These are phyloP conservation scores for Mucor ambiguus DNA, from an alignment of 371 early-diverging fungal genomes.

Conservation along the genomic window DNA sequence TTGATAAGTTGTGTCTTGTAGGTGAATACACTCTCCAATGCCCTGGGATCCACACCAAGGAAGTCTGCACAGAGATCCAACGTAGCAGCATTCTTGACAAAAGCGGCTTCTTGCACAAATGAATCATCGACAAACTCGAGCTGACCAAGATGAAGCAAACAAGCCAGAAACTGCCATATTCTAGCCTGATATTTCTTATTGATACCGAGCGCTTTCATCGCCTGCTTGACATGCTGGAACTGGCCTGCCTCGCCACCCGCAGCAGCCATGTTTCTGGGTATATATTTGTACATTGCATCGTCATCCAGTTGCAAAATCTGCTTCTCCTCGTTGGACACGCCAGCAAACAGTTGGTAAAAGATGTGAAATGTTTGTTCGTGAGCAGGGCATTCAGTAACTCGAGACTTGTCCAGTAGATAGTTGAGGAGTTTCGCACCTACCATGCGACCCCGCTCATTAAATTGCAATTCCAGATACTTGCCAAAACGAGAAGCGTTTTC, in stretches of 20 bases:
- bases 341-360: slow-evolving; percentile 83
- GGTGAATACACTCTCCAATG: slow-evolving; percentile 81
- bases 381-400: slow-evolving; percentile 59
- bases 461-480: slow-evolving; percentile 90
- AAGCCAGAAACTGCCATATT: slow-evolving; percentile 81
- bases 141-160: slow-evolving; percentile 86
- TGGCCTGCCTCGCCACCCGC: slow-evolving; percentile 33
- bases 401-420: slow-evolving; percentile 88
- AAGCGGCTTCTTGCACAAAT: slow-evolving; percentile 67
- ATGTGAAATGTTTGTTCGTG: slow-evolving; percentile 92
- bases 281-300: slow-evolving; percentile 32
- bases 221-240: slow-evolving; percentile 60
- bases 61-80: slow-evolving; percentile 84
- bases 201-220: slow-evolving; percentile 81
- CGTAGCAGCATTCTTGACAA: slow-evolving; percentile 68
- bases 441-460: slow-evolving; percentile 86
- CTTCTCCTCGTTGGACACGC: slow-evolving; percentile 44
- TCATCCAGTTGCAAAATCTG: slow-evolving; percentile 36
- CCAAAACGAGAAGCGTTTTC: slow-evolving; percentile 91
- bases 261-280: slow-evolving; percentile 31
- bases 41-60: slow-evolving; percentile 80
- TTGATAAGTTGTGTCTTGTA: slow-evolving; percentile 80
- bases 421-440: slow-evolving; percentile 89
- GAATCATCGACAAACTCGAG: slow-evolving; percentile 72
- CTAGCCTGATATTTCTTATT: slow-evolving; percentile 74